phyloP scores from a whole-genome alignment of 148 eudicot species.

The Chenopodium quinoa region DNA sequence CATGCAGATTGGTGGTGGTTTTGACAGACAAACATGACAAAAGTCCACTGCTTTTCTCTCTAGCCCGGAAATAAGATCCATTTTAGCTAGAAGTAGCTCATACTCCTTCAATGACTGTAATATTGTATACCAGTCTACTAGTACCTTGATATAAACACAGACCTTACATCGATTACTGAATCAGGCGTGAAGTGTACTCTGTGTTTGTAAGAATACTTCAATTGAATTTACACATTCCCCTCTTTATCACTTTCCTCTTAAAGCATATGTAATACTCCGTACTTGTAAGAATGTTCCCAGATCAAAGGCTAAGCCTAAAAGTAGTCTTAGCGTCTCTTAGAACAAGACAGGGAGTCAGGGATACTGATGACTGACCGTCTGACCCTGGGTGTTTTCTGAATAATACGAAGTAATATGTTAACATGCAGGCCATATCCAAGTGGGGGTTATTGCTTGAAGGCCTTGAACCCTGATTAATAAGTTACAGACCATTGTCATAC shows the following conservation, averaged over 20 bases:
- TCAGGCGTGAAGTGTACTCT: constrained; percentile 14
- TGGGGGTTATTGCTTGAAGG: too few relatives aligned
- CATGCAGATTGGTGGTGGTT: constrained; percentile 88
- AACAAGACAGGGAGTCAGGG: neutral
- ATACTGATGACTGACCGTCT: neutral
- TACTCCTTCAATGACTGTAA: constrained; percentile 22
- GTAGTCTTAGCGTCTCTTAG: neutral
- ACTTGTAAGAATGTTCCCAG: constrained; percentile 13
- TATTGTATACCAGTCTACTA: constrained; percentile 6
- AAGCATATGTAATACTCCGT: neutral
- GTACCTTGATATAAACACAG: constrained; percentile 15
- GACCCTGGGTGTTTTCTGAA: too few relatives aligned
- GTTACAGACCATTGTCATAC: too few relatives aligned
- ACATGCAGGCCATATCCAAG: too few relatives aligned
- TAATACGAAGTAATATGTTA: too few relatives aligned
- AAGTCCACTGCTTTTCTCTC: constrained; percentile 1
- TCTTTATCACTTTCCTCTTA: neutral
- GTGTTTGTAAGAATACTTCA: constrained; percentile 25
- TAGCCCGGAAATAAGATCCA: constrained; percentile 29
- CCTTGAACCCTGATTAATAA: too few relatives aligned
- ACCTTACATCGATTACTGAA: constrained; percentile 14
- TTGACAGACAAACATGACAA: constrained; percentile 54
- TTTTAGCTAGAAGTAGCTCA: constrained; percentile 17
- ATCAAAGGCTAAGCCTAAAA: neutral
- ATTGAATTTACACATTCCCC: constrained; percentile 14